These are phyloP conservation scores for Quercus variabilis DNA, from an alignment of 306 rosid species.

Conservation along the genomic window DNA sequence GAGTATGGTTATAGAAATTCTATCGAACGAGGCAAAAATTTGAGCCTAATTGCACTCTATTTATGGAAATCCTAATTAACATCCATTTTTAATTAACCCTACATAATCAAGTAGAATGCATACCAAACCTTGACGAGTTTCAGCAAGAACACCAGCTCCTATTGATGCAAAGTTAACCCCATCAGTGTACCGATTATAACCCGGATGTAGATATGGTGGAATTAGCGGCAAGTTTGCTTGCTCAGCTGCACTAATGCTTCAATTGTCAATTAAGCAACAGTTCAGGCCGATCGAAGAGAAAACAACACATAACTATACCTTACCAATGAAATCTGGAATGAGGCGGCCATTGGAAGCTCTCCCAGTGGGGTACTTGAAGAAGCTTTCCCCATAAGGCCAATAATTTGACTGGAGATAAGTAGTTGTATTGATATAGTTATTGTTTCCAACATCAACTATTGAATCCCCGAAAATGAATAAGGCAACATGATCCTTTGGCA, in stretches of 20 bases:
- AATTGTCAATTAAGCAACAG: not conserved
- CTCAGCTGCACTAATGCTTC: not conserved
- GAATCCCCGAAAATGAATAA: conserved; percentile 42
- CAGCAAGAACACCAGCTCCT: conserved; percentile 2
- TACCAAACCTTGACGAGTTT: not conserved
- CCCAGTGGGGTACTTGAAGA: not conserved
- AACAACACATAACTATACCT: not conserved
- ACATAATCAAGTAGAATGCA: not conserved
- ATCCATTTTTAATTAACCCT: too few species aligned
- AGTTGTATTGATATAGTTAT: not conserved
- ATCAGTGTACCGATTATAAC: not conserved
- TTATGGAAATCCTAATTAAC: too few species aligned
- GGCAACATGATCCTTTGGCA: conserved; percentile 10
- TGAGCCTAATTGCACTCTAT: too few species aligned
- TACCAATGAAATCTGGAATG: conserved; percentile 49
- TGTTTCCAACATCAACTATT: conserved; percentile 29
- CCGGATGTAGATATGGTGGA: not conserved
- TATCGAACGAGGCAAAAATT: too few species aligned
- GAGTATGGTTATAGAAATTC: too few species aligned
- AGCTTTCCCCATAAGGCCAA: not conserved
- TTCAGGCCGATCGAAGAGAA: not conserved
- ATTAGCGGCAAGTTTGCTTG: not conserved
- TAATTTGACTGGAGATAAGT: not conserved
- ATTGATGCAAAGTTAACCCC: conserved; percentile 50
- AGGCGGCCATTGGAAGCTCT: not conserved